phyloP scores from a whole-genome alignment of 257 asterid species.

The Nicotiana tabacum region DNA sequence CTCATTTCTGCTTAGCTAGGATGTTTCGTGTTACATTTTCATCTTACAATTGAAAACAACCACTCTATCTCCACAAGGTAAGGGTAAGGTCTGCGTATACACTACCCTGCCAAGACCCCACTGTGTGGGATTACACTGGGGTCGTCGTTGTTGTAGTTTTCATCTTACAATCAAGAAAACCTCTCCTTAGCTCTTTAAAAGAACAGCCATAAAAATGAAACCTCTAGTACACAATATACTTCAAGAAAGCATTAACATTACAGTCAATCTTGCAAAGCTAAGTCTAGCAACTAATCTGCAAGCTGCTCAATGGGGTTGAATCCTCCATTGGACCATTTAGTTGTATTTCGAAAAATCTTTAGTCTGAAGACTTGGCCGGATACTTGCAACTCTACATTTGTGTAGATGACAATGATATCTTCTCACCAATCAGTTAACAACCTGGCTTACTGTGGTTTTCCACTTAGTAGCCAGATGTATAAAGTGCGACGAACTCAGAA shows the following conservation, averaged over 20 bases:
- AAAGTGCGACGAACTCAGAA: not conserved
- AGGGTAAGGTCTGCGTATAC: no score
- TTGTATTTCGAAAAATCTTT: not conserved
- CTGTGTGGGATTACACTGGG: no score
- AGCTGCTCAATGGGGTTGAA: conserved; percentile 9
- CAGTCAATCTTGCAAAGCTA: not conserved
- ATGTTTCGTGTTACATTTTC: not conserved
- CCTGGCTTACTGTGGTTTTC: not conserved
- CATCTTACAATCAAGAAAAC: not conserved
- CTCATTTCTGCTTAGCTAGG: not conserved
- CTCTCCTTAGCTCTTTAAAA: not conserved
- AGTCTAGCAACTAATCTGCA: not conserved
- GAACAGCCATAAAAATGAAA: not conserved
- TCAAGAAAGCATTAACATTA: not conserved
- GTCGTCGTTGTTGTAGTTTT: no score
- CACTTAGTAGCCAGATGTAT: not conserved
- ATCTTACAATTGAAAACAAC: no score
- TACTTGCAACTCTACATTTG: conserved; percentile 3
- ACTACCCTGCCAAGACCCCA: rapidly evolving
- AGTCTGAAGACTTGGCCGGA: not conserved
- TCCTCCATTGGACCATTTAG: not conserved
- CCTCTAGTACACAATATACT: not conserved
- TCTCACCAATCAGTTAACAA: not conserved
- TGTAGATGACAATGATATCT: not conserved
- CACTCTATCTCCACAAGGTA: no score